Percentiles rank a stretch among this genome's conserved stretches.
These are phyloP conservation scores for Pseudocercospora ulei DNA, from an alignment of 2,329 filamentous ascomycete genomes.

Conservation along the genomic window DNA sequence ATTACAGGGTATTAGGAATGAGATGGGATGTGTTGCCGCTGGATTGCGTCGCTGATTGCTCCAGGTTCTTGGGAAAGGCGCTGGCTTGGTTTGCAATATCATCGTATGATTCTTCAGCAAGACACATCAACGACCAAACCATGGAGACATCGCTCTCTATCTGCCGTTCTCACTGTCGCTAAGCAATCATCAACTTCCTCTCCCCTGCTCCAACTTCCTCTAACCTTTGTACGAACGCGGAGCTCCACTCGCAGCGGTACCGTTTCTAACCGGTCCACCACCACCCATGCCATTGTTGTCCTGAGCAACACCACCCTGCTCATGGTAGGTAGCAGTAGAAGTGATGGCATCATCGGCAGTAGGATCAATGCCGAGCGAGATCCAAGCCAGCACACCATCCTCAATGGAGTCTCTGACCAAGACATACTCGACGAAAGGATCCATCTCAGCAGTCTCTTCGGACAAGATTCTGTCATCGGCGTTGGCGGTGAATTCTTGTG, in stretches of 20 bases:
- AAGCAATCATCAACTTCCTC: neutral
- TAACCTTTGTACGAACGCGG: constrained; percentile 8
- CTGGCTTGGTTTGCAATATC: neutral
- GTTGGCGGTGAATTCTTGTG: constrained; percentile 42
- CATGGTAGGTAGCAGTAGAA: constrained; percentile 19
- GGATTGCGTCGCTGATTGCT: constrained; percentile 9
- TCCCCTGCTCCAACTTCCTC: too few relatives aligned
- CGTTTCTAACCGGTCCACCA: constrained; percentile 7
- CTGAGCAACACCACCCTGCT: constrained; percentile 24
- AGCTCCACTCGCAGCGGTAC: constrained; percentile 12
- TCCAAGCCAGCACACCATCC: constrained; percentile 49
- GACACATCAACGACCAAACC: neutral
- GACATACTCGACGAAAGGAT: constrained; percentile 51
- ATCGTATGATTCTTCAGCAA: neutral
- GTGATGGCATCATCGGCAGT: constrained; percentile 24
- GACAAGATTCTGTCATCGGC: constrained; percentile 43
- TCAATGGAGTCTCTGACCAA: constrained; percentile 46
- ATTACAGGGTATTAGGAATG: constrained; percentile 8
- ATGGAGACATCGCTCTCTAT: neutral
- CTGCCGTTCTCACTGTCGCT: constrained; percentile 9
- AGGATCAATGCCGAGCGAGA: constrained; percentile 44
- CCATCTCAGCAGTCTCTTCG: constrained; percentile 43
- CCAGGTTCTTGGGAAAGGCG: neutral
- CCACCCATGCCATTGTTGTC: constrained; percentile 17
- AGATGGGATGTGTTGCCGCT: constrained; percentile 14